These are phyloP conservation scores for Inga leiocalycina DNA, from an alignment of 306 rosid species.

Conservation along the genomic window DNA sequence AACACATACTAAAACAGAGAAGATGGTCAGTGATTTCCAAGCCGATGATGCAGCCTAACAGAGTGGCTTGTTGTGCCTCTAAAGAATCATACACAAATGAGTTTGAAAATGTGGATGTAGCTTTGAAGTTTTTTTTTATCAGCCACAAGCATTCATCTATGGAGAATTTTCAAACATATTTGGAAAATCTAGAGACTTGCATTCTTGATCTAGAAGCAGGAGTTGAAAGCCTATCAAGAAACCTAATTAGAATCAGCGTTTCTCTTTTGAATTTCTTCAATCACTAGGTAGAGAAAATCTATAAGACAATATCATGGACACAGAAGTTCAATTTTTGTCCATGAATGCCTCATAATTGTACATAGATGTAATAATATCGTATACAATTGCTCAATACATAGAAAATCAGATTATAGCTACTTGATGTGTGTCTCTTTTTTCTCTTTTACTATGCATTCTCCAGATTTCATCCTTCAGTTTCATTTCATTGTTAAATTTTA, in stretches of 20 bases:
- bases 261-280: slow-evolving; percentile 42
- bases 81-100: slow-evolving; percentile 22
- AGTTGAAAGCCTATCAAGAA: slow-evolving; percentile 42
- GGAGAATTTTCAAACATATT: slow-evolving; percentile 28
- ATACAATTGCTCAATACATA: background rate
- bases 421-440: background rate
- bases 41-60: slow-evolving; percentile 29
- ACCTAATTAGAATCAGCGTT: slow-evolving; percentile 39
- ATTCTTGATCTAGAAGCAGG: slow-evolving; percentile 40
- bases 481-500: background rate
- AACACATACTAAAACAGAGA: background rate
- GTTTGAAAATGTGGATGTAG: slow-evolving; percentile 39
- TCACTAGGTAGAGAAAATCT: slow-evolving; percentile 22
- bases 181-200: slow-evolving; percentile 38
- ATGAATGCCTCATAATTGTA: slow-evolving; percentile 18
- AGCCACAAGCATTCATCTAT: slow-evolving; percentile 19
- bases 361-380: slow-evolving; percentile 17
- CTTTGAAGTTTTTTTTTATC: slow-evolving; percentile 6
- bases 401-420: slow-evolving; percentile 10
- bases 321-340: slow-evolving; percentile 18
- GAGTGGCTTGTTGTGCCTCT: slow-evolving; percentile 23
- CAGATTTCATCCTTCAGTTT: background rate
- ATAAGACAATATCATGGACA: background rate
- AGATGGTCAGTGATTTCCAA: slow-evolving; percentile 44
- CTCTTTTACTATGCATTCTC: background rate